Conservation (phyloP, 352 stramenopile species). For the Phytophthora niederhauseri region DNA sequence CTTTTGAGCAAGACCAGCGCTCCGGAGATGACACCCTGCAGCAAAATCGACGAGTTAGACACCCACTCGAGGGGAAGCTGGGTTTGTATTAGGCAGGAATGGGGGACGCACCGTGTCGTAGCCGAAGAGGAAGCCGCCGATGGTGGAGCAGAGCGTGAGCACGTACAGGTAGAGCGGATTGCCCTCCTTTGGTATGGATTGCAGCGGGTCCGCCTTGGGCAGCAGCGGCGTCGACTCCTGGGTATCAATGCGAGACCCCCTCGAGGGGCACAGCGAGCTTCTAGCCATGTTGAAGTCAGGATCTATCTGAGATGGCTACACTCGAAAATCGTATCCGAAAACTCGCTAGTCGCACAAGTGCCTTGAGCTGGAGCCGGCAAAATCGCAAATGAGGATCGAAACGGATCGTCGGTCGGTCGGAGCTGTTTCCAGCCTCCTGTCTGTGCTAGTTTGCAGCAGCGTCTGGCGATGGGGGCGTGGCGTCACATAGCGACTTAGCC, state of each 20-base stretch:
- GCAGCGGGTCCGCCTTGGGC: slow-evolving; percentile 19
- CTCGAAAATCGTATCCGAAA: slow-evolving; percentile 9
- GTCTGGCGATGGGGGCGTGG: neutral
- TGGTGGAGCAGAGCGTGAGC: slow-evolving; percentile 71
- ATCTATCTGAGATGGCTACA: slow-evolving; percentile 14
- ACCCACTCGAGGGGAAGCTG: slow-evolving; percentile 73
- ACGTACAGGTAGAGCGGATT: slow-evolving; percentile 53
- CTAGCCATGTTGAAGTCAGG: slow-evolving; percentile 29
- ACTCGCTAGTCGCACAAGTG: neutral
- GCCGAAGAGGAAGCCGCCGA: slow-evolving; percentile 82
- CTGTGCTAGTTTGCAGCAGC: neutral
- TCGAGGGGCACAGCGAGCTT: slow-evolving; percentile 7
- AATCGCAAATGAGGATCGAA: slow-evolving; percentile 25
- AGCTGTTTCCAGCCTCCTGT: neutral
- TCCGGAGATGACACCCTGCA: slow-evolving; percentile 77
- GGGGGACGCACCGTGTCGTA: slow-evolving; percentile 68
- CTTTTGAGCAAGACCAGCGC: slow-evolving; percentile 77
- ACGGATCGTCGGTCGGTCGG: slow-evolving; percentile 6
- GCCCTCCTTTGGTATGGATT: slow-evolving; percentile 12
- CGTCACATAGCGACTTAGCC: slow-evolving; percentile 19
- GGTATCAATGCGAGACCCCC: neutral
- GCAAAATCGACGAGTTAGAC: slow-evolving; percentile 28
- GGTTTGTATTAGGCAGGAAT: slow-evolving; percentile 12
- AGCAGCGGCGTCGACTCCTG: slow-evolving; percentile 24
- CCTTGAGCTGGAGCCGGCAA: slow-evolving; percentile 12